Conservation (phyloP, 176 grass and related monocot genomes). For the maize (Zea mays) region DNA sequence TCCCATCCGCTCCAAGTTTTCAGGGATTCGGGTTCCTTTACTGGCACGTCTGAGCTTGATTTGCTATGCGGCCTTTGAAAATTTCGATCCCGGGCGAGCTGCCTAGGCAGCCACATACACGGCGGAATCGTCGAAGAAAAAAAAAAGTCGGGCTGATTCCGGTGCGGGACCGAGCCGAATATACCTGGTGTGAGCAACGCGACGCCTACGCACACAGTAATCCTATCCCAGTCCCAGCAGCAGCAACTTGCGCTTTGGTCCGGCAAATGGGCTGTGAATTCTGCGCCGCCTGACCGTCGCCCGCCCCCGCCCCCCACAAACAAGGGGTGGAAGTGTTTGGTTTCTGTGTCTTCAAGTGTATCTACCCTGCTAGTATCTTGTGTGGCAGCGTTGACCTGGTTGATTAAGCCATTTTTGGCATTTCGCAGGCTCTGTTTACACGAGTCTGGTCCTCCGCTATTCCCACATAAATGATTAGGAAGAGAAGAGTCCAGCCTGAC, state of each 20-base stretch:
- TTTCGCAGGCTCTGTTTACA: slow-evolving; percentile 1
- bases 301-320: not conserved
- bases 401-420: not conserved
- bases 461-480: not conserved
- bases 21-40: not conserved
- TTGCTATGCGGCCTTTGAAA: not conserved
- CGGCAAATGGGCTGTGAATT: too few species aligned
- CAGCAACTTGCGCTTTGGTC: not conserved
- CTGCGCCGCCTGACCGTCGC: not conserved
- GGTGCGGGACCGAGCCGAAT: not conserved
- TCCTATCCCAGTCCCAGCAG: not conserved
- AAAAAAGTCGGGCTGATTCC: slow-evolving; percentile 1
- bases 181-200: slow-evolving; percentile 16
- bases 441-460: not conserved
- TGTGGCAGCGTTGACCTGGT: not conserved
- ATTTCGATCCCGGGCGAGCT: not conserved
- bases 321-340: not conserved
- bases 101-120: not conserved
- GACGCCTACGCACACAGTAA: not conserved
- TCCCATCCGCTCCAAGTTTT: not conserved
- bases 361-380: not conserved
- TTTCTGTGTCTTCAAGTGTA: not conserved
- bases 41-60: not conserved
- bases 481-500: not conserved
- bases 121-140: not conserved